A percentile compares a stretch with the other conserved stretches of the same genome.
These are phyloP conservation scores for Amylostereum areolatum DNA, from an alignment of 1,284 basidiomycete genomes.

Conservation along the genomic window DNA sequence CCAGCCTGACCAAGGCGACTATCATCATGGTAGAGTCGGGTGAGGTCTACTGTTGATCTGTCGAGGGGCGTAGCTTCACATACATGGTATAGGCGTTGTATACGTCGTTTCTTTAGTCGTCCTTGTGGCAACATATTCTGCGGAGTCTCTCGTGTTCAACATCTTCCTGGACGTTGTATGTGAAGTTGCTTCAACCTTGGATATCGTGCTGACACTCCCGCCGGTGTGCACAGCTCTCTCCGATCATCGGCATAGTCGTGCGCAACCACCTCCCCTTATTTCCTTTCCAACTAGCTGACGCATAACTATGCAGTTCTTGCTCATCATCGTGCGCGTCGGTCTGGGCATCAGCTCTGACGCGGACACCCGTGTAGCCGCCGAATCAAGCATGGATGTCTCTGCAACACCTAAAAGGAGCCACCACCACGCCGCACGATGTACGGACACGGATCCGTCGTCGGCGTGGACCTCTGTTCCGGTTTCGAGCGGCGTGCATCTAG, in stretches of 20 bases:
- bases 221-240: not conserved
- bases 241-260: conserved; percentile 9
- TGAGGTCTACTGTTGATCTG: not conserved
- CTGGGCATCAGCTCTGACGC: conserved; percentile 9
- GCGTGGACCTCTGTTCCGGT: too few relatives aligned
- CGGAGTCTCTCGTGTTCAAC: conserved; percentile 7
- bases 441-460: too few relatives aligned
- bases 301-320: conserved; percentile 10
- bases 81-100: not conserved
- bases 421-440: too few relatives aligned
- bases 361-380: not conserved
- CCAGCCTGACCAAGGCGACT: conserved; percentile 7
- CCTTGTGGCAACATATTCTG: conserved; percentile 4
- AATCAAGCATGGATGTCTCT: too few relatives aligned
- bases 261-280: conserved; percentile 4
- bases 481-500: too few relatives aligned
- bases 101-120: conserved; percentile 8
- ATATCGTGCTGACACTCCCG: too few relatives aligned
- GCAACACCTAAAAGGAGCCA: too few relatives aligned
- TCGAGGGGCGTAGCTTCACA: not conserved
- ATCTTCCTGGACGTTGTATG: conserved; percentile 13
- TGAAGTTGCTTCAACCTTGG: too few relatives aligned
- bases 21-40: conserved; percentile 12
- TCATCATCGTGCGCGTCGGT: conserved; percentile 13
- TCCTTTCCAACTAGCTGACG: not conserved